Percentiles rank a stretch among this genome's conserved stretches.
phyloP scores from a whole-genome alignment of 257 asterid species.

The Cynanchum wilfordii region DNA sequence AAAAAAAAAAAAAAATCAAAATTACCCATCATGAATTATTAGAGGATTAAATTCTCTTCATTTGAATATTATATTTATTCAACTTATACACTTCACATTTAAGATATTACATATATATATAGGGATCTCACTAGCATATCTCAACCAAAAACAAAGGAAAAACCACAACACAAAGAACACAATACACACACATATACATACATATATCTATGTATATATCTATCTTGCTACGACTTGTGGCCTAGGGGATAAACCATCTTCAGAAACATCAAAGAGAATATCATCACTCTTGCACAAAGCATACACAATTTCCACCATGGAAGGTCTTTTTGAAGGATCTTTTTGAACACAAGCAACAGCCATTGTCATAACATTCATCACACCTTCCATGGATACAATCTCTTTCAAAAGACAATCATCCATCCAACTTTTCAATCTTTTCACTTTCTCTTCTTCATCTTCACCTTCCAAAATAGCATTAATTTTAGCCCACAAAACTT shows the following conservation, averaged over 20 bases:
- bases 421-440: conserved; percentile 65
- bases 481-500: conserved; percentile 48
- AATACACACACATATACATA: no score
- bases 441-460: conserved; percentile 44
- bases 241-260: conserved; percentile 63
- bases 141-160: no score
- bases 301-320: conserved; percentile 91
- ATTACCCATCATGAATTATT: no score
- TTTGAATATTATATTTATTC: no score
- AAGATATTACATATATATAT: no score
- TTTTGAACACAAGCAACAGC: conserved; percentile 61
- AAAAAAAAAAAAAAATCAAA: no score
- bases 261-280: conserved; percentile 59
- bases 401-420: conserved; percentile 43
- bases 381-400: conserved; percentile 49
- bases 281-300: conserved; percentile 86
- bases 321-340: conserved; percentile 82
- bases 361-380: conserved; percentile 50
- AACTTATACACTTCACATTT: no score
- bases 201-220: background rate
- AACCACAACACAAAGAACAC: background rate
- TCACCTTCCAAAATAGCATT: conserved; percentile 41
- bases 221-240: conserved; percentile 56
- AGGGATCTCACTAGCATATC: no score
- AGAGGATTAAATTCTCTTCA: no score